These are phyloP conservation scores for Colletotrichum sp. DNA, from an alignment of 2,329 filamentous ascomycete genomes.

Conservation along the genomic window DNA sequence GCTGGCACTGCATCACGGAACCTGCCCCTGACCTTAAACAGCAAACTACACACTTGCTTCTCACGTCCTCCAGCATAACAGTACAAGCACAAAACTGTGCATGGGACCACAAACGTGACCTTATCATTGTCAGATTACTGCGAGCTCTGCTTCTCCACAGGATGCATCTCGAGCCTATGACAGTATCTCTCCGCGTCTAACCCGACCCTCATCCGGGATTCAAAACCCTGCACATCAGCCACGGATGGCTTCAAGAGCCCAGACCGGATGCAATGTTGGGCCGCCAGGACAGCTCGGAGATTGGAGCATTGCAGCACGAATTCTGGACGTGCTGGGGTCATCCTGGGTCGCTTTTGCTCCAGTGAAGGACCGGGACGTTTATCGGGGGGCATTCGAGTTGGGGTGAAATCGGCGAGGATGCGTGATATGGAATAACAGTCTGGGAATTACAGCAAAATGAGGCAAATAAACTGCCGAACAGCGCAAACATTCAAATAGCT, in stretches of 20 bases:
- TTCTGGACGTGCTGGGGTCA: not conserved
- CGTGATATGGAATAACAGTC: not conserved
- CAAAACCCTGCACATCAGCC: not conserved
- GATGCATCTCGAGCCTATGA: not conserved
- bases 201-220: not conserved
- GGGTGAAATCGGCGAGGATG: not conserved
- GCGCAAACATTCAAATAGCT: not conserved
- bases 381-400: not conserved
- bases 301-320: not conserved
- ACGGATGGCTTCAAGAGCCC: not conserved
- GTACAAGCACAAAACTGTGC: not conserved
- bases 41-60: not conserved
- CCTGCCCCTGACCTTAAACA: not conserved
- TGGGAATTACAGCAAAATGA: not conserved
- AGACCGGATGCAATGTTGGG: not conserved
- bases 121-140: not conserved
- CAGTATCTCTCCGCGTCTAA: not conserved
- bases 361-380: not conserved
- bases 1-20: not conserved
- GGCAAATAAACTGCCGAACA: not conserved
- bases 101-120: not conserved
- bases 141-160: not conserved
- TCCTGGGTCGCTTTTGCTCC: not conserved
- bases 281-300: not conserved
- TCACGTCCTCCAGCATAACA: not conserved